These are phyloP conservation scores for Penicillium lividum DNA, from an alignment of 495 filamentous ascomycete genomes.

Conservation along the genomic window DNA sequence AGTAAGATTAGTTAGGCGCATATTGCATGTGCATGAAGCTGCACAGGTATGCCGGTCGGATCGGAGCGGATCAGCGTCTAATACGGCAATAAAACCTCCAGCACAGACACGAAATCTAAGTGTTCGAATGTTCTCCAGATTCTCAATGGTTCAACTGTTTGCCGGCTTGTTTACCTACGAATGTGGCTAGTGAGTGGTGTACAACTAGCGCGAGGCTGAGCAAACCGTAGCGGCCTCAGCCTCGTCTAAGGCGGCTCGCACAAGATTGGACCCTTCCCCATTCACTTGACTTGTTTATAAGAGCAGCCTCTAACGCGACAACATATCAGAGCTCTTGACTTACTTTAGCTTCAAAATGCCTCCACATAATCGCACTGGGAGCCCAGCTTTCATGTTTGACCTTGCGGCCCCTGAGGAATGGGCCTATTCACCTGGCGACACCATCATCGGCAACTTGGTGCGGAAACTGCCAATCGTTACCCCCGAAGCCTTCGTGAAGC, in stretches of 20 bases:
- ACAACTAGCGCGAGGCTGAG: too few species aligned
- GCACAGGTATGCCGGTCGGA: background rate
- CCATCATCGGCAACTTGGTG: conserved; percentile 19
- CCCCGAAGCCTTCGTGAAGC: conserved; percentile 14
- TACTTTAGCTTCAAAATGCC: conserved; percentile 1
- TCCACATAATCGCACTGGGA: background rate
- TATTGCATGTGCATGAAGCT: background rate
- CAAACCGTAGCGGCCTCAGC: background rate
- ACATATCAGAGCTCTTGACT: background rate
- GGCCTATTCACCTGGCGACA: conserved; percentile 17
- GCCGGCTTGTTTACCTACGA: too few species aligned
- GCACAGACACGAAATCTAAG: too few species aligned
- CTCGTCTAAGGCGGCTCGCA: background rate
- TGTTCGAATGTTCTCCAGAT: too few species aligned
- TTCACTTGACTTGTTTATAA: background rate
- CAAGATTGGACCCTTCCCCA: background rate
- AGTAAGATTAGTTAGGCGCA: background rate
- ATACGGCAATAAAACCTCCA: background rate
- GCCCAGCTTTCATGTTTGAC: conserved; percentile 12
- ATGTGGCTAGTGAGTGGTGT: too few species aligned
- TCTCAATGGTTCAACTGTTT: too few species aligned
- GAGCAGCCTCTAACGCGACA: background rate
- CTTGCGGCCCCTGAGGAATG: conserved; percentile 16
- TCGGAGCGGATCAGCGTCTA: background rate
- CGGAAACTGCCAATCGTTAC: conserved; percentile 14